Conservation (phyloP, 2,329 filamentous ascomycete species). For the Geosmithia flava region DNA sequence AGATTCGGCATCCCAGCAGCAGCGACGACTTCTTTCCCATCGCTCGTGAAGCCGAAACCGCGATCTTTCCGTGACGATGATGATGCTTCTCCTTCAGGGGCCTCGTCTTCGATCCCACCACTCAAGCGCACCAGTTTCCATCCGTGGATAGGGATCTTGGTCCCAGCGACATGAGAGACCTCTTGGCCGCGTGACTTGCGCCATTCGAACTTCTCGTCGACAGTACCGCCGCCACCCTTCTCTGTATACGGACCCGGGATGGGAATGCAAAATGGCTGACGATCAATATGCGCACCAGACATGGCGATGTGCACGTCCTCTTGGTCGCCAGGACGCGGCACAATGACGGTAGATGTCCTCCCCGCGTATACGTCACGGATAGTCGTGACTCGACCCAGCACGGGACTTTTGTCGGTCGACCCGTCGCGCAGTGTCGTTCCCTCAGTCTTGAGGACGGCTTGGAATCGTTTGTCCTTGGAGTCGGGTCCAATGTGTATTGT, state of each 20-base stretch:
- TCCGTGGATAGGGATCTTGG: not conserved
- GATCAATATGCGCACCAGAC: not conserved
- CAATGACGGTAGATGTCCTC: not conserved
- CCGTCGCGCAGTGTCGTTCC: not conserved
- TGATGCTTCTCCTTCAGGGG: not conserved
- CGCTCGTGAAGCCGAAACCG: constrained; percentile 4
- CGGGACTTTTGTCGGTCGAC: not conserved
- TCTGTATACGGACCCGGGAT: not conserved
- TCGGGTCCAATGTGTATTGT: not conserved
- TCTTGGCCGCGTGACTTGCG: constrained; percentile 4
- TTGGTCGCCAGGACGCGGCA: not conserved
- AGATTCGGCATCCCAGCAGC: constrained; percentile 4
- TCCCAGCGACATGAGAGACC: constrained; percentile 4
- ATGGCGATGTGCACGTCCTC: not conserved
- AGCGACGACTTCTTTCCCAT: constrained; percentile 7
- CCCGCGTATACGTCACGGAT: not conserved
- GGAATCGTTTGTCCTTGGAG: not conserved
- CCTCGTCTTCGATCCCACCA: not conserved
- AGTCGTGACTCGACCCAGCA: not conserved
- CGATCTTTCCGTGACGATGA: not conserved
- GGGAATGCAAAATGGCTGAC: not conserved
- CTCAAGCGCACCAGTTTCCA: constrained; percentile 7
- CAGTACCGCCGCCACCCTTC: not conserved
- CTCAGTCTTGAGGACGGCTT: not conserved
- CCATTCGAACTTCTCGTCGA: constrained; percentile 6